A percentile compares a stretch with the other conserved stretches of the same genome.
phyloP scores from a whole-genome alignment of 345 rosid genomes.

The Gossypium raimondii region DNA sequence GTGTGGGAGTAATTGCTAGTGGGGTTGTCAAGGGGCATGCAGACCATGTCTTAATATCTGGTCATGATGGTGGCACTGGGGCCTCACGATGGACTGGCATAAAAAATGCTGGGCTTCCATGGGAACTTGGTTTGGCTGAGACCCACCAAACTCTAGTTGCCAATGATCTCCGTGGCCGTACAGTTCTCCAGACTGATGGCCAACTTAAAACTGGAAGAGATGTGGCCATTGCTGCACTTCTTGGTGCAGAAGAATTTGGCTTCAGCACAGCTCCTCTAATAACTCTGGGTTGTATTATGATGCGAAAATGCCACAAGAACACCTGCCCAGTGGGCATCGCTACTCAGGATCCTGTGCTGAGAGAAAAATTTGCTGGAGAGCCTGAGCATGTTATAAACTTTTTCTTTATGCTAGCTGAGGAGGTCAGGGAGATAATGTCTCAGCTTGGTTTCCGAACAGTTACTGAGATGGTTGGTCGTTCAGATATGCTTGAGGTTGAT shows the following conservation, averaged over 20 bases:
- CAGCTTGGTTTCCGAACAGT: constrained; percentile 77
- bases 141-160: constrained; percentile 99
- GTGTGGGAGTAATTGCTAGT: constrained; percentile 99
- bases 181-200: constrained; percentile 97
- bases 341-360: constrained; percentile 96
- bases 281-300: constrained; percentile 99
- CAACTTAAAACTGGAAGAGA: constrained; percentile 99
- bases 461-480: constrained; percentile 96
- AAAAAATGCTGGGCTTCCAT: constrained; percentile 96
- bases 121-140: constrained; percentile 99
- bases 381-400: constrained; percentile 97
- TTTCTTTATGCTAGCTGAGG: constrained; percentile 99
- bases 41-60: constrained; percentile 93
- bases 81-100: constrained; percentile 99
- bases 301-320: constrained; percentile 99
- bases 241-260: constrained; percentile 99
- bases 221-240: constrained; percentile 96
- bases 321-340: constrained; percentile 99
- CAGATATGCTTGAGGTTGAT: constrained; percentile 98
- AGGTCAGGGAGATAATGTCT: constrained; percentile 94
- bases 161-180: constrained; percentile 98
- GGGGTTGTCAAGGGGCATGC: constrained; percentile 99
- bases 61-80: constrained; percentile 99
- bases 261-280: constrained; percentile 99
- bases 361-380: constrained; percentile 98